Evolutionary conservation across 1,284 basidiomycete species (phyloP).

Genomic region (Apiotrichum mycotoxinovorans): DNA sequence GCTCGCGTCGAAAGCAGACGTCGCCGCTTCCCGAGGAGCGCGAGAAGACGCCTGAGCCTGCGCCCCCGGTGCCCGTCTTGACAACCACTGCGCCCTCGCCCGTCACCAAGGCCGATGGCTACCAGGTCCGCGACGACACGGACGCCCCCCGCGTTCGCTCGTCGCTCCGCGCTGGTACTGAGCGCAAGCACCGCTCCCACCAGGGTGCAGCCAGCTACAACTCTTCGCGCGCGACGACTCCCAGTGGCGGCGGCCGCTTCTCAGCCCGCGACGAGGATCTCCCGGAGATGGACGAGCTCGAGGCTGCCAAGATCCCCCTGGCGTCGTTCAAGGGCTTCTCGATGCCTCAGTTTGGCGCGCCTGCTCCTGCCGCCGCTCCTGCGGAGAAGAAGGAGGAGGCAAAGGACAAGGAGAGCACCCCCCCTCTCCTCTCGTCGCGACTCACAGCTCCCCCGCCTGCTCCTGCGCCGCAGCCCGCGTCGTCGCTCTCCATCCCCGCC

Average conservation of each 20-base stretch:
- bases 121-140: constrained; percentile 33
- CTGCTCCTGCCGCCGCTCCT: neutral
- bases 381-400: constrained; percentile 3
- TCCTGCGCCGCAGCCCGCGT: constrained; percentile 6
- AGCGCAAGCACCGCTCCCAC: constrained; percentile 39
- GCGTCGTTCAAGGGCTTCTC: constrained; percentile 41
- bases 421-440: constrained; percentile 16
- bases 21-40: constrained; percentile 25
- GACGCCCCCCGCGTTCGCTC: constrained; percentile 32
- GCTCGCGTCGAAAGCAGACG: constrained; percentile 7
- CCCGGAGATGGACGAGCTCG: constrained; percentile 45
- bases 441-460: constrained; percentile 12
- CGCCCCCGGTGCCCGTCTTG: constrained; percentile 32
- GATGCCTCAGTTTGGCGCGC: constrained; percentile 23
- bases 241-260: constrained; percentile 34
- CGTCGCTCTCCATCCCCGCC: constrained; percentile 17
- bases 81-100: constrained; percentile 44
- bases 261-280: constrained; percentile 49
- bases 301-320: constrained; percentile 37
- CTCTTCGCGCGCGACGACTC: constrained; percentile 35
- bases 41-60: constrained; percentile 26
- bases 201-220: constrained; percentile 35
- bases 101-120: constrained; percentile 12
- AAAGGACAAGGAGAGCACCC: neutral
- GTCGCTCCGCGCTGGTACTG: constrained; percentile 38